Base-by-base conservation (phyloP, 345 rosid genomes). In the Gossypioides kirkii region DNA sequence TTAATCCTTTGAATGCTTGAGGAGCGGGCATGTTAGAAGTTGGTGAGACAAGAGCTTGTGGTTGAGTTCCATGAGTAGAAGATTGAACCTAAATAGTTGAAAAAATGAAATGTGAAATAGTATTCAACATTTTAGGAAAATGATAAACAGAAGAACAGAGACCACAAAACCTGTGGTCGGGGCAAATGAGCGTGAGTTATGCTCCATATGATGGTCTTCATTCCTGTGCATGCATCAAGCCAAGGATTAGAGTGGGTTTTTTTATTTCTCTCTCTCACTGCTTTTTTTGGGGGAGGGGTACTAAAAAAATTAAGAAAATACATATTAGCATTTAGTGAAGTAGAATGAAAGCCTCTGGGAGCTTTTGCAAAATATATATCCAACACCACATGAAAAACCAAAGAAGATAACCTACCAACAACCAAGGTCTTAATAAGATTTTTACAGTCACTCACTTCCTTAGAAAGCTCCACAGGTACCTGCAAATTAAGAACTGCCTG, bases 401-500 rank as follows among this genome's bases (percentile, higher is more conserved):
- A 28, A 52, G 47, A 36, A 65, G 76, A 76, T 58, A 65, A 76
- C 79, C 54, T 92, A 95, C 99, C 99, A 93, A 92, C 91, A 81
- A 95, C 98, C 84, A 95, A 85, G 61, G 99, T 95, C 94, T 87
- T 95, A 78, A 95, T 92, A 82, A 95, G 84, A 85, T 88, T 90
- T 81, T 95, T 95, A 77, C 96, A 92, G 75, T 95, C 99, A 87
- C 86, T 91, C 74, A 95, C 96, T 86, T 95, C 99, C 87, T 95
- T 95, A 36, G 97, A 89, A 88, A 92, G 99, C 78, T 95, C 99
- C 61, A 86, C 86, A 6, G 99, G 96, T 72, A 91, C 94, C 90
- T 95, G 99, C 89, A 92, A 74, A 80, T 95, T 91, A 72, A 95
- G 76, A 84, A 95, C 98, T 69, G 99, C 98, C 99, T 95, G 99